Evolutionary conservation across 148 eudicot genomes (phyloP).

Genomic region (Rhododendron ferrugineum): DNA sequence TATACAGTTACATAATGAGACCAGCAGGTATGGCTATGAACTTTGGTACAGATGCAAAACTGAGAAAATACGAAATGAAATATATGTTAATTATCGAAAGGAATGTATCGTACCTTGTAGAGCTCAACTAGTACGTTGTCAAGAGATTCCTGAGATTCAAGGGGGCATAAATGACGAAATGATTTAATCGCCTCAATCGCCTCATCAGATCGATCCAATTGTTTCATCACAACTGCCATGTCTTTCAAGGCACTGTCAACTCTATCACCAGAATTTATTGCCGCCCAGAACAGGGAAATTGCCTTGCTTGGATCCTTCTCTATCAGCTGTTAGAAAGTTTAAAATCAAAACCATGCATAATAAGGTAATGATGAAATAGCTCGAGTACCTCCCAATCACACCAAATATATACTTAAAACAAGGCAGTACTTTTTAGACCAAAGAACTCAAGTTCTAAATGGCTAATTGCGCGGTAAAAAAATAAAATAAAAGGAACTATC

Average conservation of each 20-base stretch:
- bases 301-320: constrained; percentile 79
- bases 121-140: constrained; percentile 75
- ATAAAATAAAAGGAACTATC: background rate
- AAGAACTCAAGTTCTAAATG: background rate
- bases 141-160: constrained; percentile 72
- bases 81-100: background rate
- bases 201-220: constrained; percentile 72
- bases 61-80: background rate
- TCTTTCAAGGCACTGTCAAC: constrained; percentile 90
- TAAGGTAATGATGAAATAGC: background rate
- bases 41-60: background rate
- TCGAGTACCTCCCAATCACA: background rate
- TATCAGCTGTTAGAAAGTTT: constrained; percentile 36
- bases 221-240: constrained; percentile 89
- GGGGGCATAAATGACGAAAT: constrained; percentile 66
- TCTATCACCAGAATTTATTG: constrained; percentile 81
- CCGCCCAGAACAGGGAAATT: constrained; percentile 72
- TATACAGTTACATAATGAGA: background rate
- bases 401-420: background rate
- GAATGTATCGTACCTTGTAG: constrained; percentile 50
- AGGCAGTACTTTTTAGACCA: background rate
- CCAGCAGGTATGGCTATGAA: background rate
- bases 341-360: background rate
- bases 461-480: background rate
- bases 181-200: constrained; percentile 86